Evolutionary conservation across 805 yeast species (phyloP).

Genomic region (Candida sakaeoensis): DNA sequence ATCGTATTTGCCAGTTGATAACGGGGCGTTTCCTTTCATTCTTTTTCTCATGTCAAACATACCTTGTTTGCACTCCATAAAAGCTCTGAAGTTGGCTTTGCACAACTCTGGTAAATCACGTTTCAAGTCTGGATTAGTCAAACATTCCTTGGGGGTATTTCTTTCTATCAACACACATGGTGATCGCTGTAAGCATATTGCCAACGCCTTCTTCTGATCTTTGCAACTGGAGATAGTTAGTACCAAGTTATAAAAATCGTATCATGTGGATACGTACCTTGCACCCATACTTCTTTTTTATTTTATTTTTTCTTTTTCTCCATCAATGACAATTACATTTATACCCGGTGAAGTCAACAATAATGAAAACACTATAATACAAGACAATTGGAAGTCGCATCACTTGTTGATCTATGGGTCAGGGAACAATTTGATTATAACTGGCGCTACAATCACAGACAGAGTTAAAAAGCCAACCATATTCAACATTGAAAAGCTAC

Average conservation of each 20-base stretch:
- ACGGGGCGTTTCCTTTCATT: conserved; percentile 89
- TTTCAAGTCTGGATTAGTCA: conserved; percentile 73
- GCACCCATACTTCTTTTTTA: conserved; percentile 46
- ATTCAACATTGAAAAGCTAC: conserved; percentile 23
- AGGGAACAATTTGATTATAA: conserved; percentile 75
- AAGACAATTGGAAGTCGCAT: conserved; percentile 62
- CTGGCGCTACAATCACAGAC: conserved; percentile 16
- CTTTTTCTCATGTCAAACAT: conserved; percentile 88
- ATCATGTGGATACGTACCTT: conserved; percentile 36
- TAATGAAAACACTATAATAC: conserved; percentile 51
- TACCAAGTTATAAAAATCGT: neutral
- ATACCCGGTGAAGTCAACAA: conserved; percentile 84
- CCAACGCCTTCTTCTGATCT: conserved; percentile 92
- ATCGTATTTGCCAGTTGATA: conserved; percentile 89
- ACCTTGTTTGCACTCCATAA: conserved; percentile 87
- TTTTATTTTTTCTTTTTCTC: neutral
- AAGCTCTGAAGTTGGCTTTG: conserved; percentile 76
- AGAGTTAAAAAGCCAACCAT: conserved; percentile 8
- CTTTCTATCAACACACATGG: conserved; percentile 93
- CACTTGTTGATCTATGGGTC: conserved; percentile 74
- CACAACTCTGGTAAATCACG: conserved; percentile 84
- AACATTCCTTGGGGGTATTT: conserved; percentile 83
- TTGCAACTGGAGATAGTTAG: conserved; percentile 58
- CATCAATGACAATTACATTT: conserved; percentile 57
- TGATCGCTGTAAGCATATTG: conserved; percentile 90